Percentiles rank a stretch among this genome's conserved stretches.
phyloP scores from a whole-genome alignment of 2,329 filamentous ascomycete species.

The Bipolaris cookei region DNA sequence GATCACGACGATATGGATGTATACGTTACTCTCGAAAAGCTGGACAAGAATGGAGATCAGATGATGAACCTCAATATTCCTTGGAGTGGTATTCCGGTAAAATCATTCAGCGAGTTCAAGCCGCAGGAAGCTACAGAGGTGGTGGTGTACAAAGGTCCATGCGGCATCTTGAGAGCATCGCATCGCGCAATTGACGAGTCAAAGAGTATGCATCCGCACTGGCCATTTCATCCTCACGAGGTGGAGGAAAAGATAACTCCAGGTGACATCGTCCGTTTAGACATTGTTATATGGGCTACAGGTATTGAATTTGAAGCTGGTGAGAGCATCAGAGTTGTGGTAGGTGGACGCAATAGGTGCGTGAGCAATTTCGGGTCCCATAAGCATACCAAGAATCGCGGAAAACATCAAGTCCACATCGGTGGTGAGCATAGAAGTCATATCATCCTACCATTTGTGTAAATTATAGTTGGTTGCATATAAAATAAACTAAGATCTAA shows the following conservation, averaged over 20 bases:
- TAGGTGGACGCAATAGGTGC: background rate
- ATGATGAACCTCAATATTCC: slow-evolving; percentile 55
- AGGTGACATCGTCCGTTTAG: slow-evolving; percentile 5
- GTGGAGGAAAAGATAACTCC: background rate
- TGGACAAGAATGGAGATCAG: slow-evolving; percentile 43
- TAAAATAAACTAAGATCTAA: background rate
- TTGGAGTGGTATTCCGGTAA: background rate
- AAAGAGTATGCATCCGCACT: background rate
- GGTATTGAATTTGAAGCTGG: slow-evolving; percentile 15
- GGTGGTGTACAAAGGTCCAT: slow-evolving; percentile 12
- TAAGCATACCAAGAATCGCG: slow-evolving; percentile 1
- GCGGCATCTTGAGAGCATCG: slow-evolving; percentile 18
- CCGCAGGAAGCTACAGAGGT: background rate
- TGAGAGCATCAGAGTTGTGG: background rate
- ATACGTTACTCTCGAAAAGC: slow-evolving; percentile 15
- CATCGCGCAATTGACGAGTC: background rate
- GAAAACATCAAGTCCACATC: background rate
- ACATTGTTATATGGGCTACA: slow-evolving; percentile 11
- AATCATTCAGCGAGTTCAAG: background rate
- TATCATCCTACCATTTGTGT: background rate
- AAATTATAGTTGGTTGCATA: background rate
- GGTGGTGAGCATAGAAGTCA: background rate
- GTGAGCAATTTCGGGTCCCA: background rate
- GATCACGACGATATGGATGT: slow-evolving; percentile 52
- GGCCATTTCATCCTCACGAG: background rate